Percentiles rank a stretch among this genome's conserved stretches.
Conservation (phyloP, 495 filamentous ascomycete genomes). For the Parathielavia hyrcaniae region DNA sequence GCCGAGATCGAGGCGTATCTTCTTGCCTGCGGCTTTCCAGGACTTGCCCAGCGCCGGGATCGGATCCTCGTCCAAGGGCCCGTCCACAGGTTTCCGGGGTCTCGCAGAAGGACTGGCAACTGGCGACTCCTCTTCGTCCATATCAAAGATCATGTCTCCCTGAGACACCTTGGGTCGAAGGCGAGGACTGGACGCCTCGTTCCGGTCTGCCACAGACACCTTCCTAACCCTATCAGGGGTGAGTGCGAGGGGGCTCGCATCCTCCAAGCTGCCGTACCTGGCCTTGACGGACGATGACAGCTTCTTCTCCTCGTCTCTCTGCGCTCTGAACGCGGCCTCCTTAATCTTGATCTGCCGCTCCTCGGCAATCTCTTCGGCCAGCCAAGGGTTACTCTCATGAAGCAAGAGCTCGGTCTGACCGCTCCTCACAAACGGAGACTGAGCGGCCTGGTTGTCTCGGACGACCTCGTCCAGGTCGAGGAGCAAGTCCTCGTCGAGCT, state of each 20-base stretch:
- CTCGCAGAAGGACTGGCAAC: constrained; percentile 21
- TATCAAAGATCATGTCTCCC: constrained; percentile 84
- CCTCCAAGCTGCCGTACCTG: constrained; percentile 52
- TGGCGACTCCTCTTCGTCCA: constrained; percentile 67
- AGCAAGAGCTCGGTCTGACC: constrained; percentile 64
- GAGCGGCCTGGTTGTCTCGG: constrained; percentile 70
- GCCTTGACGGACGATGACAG: constrained; percentile 43
- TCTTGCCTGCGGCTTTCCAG: constrained; percentile 22
- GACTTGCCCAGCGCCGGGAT: constrained; percentile 23
- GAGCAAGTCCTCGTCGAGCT: constrained; percentile 79
- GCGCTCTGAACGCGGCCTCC: constrained; percentile 52
- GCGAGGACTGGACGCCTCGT: constrained; percentile 49
- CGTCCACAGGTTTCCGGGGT: constrained; percentile 13
- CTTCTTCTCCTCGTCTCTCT: constrained; percentile 54
- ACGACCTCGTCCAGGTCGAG: constrained; percentile 71
- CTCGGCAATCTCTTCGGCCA: constrained; percentile 48
- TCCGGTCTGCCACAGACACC: constrained; percentile 42
- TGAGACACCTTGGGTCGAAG: constrained; percentile 59
- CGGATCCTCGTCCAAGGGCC: constrained; percentile 19
- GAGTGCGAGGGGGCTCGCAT: constrained; percentile 45
- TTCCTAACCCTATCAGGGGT: constrained; percentile 49
- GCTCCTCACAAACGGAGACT: constrained; percentile 66
- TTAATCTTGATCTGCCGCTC: constrained; percentile 45
- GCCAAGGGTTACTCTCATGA: constrained; percentile 60
- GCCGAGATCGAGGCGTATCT: constrained; percentile 10